Evolutionary conservation across 2,329 filamentous ascomycete species (phyloP).

Genomic region (Fusarium pseudoanthophilum): DNA sequence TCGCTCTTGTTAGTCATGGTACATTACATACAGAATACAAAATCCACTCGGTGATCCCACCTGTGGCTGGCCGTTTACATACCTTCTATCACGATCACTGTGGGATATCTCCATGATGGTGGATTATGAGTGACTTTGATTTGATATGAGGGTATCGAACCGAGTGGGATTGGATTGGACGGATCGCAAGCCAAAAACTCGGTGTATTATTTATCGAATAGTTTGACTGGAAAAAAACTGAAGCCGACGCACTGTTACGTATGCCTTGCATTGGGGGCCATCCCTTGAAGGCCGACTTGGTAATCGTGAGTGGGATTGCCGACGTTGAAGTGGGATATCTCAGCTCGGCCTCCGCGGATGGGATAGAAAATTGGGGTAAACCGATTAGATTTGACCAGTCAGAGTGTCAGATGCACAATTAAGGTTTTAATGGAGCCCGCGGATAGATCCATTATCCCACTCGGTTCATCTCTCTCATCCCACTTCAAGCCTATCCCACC

Average conservation of each 20-base stretch:
- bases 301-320: constrained; percentile 38
- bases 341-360: not conserved
- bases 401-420: rapidly evolving
- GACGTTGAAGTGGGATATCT: constrained; percentile 34
- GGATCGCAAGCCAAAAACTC: not conserved
- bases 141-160: constrained; percentile 4
- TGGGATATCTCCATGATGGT: constrained; percentile 40
- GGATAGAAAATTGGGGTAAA: not conserved
- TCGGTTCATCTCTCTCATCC: constrained; percentile 15
- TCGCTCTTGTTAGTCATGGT: not conserved
- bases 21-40: not conserved
- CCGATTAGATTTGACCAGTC: not conserved
- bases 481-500: constrained; percentile 3
- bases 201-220: not conserved
- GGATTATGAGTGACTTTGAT: constrained; percentile 20
- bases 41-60: constrained; percentile 28
- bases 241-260: constrained; percentile 7
- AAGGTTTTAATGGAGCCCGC: not conserved
- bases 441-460: constrained; percentile 18
- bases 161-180: constrained; percentile 34
- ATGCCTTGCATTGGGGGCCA: constrained; percentile 14
- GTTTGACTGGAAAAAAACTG: constrained; percentile 5
- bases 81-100: constrained; percentile 24
- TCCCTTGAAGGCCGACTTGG: constrained; percentile 31
- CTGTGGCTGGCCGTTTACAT: not conserved